Percentiles rank a stretch among this genome's conserved stretches.
phyloP scores from a whole-genome alignment of 129 eudicot species.

The Smallanthus sonchifolius region DNA sequence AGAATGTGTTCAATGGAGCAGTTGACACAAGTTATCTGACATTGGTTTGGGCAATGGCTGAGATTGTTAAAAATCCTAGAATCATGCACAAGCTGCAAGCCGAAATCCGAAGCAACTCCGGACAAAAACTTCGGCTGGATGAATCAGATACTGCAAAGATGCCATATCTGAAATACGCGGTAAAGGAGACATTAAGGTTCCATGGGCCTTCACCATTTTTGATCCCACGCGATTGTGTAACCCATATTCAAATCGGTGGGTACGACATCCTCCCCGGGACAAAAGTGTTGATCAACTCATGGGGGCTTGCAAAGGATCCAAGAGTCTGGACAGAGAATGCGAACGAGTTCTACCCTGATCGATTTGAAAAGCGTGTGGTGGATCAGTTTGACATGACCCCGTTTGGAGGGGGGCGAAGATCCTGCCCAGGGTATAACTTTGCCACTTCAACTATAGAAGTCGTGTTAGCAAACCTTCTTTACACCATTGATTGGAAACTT shows the following conservation, averaged over 20 bases:
- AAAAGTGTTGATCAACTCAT: not conserved
- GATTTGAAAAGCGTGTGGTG: not conserved
- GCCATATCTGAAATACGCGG: not conserved
- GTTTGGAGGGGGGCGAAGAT: not conserved
- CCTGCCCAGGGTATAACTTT: not conserved
- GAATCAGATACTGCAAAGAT: not conserved
- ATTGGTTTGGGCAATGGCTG: not conserved
- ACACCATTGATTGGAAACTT: not conserved
- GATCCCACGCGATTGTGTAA: not conserved
- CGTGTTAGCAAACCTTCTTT: not conserved
- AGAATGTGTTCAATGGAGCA: constrained; percentile 6
- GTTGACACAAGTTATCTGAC: not conserved
- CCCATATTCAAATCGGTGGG: not conserved
- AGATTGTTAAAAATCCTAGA: not conserved
- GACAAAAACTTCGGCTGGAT: not conserved
- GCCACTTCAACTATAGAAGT: not conserved
- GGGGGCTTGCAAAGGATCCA: not conserved
- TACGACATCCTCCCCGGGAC: not conserved
- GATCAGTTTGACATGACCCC: not conserved
- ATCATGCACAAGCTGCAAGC: not conserved
- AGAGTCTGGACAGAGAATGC: not conserved
- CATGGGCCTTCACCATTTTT: not conserved
- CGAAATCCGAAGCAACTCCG: not conserved
- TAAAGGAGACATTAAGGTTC: not conserved
- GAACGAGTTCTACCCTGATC: not conserved